Percentiles rank a stretch among this genome's conserved stretches.
These are phyloP conservation scores for Cymodocea nodosa DNA, from an alignment of 116 monocot genomes.

Conservation along the genomic window DNA sequence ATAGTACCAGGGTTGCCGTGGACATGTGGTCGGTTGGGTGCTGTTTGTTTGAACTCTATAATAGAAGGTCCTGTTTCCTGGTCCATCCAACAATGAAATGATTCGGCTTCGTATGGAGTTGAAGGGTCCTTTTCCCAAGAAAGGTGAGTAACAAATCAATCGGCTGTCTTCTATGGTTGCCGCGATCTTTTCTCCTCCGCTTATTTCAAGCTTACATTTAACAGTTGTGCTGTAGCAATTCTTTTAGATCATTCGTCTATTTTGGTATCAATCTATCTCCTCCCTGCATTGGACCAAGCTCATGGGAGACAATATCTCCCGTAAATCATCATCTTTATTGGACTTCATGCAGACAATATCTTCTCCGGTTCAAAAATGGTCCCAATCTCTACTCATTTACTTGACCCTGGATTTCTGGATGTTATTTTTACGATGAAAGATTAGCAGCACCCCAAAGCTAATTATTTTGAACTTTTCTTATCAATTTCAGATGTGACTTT, in stretches of 20 bases:
- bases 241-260: constrained; percentile 39
- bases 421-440: too few relatives aligned
- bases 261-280: constrained; percentile 48
- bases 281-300: constrained; percentile 29
- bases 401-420: too few relatives aligned
- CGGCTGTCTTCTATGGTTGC: neutral
- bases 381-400: too few relatives aligned
- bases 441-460: too few relatives aligned
- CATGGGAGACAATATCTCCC: constrained; percentile 38
- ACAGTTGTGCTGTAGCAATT: constrained; percentile 33
- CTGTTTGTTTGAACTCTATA: constrained; percentile 91
- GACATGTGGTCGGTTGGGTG: constrained; percentile 99
- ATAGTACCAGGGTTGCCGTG: constrained; percentile 91
- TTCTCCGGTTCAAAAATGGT: neutral
- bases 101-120: constrained; percentile 97
- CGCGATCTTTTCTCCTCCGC: too few relatives aligned
- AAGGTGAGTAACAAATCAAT: constrained; percentile 50
- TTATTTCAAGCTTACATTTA: constrained; percentile 26
- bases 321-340: constrained; percentile 39
- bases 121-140: constrained; percentile 95
- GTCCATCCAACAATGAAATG: constrained; percentile 97
- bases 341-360: neutral
- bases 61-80: constrained; percentile 91
- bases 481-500: too few relatives aligned
- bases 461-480: too few relatives aligned